A percentile compares a stretch with the other conserved stretches of the same genome.
phyloP scores from a whole-genome alignment of 2,329 filamentous ascomycete species.

The Periconia sp. region DNA sequence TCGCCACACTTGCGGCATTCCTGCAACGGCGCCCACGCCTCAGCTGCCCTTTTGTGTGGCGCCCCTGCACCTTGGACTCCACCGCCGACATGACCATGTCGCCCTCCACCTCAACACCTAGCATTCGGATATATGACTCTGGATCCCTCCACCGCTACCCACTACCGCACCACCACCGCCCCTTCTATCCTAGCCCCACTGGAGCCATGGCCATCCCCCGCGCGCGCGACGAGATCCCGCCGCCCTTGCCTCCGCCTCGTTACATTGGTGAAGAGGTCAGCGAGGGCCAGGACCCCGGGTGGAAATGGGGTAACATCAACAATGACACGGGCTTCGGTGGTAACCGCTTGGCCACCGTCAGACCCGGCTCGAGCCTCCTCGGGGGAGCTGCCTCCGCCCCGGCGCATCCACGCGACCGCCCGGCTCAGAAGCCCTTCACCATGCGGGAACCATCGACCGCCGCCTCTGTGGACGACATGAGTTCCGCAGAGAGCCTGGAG shows the following conservation, averaged over 20 bases:
- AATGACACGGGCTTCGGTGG: conserved; percentile 56
- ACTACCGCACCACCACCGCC: conserved; percentile 38
- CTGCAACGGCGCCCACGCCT: conserved; percentile 26
- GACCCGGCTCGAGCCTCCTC: conserved; percentile 55
- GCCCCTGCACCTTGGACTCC: conserved; percentile 27
- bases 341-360: conserved; percentile 51
- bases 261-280: conserved; percentile 63
- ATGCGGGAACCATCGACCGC: conserved; percentile 50
- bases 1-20: conserved; percentile 37
- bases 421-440: conserved; percentile 37
- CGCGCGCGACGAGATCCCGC: conserved; percentile 60
- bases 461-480: conserved; percentile 44
- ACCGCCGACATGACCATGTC: conserved; percentile 37
- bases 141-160: conserved; percentile 39
- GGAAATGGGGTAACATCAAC: conserved; percentile 68
- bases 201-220: conserved; percentile 68
- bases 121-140: conserved; percentile 51
- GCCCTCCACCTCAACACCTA: conserved; percentile 45
- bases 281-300: conserved; percentile 65
- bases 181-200: conserved; percentile 47
- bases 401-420: conserved; percentile 30
- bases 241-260: conserved; percentile 69
- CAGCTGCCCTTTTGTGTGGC: conserved; percentile 44
- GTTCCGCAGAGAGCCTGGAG: conserved; percentile 36
- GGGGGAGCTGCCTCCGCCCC: conserved; percentile 34